phyloP scores from a whole-genome alignment of 192 early-diverging fungal species.

The Coemansia sp. region DNA sequence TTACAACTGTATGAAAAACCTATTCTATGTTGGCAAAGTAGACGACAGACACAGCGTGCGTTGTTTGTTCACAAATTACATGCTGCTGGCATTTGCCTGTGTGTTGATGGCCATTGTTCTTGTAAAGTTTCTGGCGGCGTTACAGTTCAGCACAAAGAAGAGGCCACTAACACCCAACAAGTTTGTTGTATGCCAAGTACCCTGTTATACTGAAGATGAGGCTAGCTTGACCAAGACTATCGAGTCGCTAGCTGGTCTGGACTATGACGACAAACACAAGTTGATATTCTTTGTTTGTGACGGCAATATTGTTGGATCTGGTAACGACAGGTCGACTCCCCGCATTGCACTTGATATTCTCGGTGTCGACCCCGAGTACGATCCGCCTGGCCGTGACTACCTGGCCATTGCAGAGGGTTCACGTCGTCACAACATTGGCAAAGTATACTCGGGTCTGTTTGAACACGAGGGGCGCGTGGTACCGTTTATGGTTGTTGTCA shows the following conservation, averaged over 20 bases:
- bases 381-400: constrained; percentile 77
- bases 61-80: constrained; percentile 84
- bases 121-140: constrained; percentile 79
- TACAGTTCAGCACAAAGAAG: constrained; percentile 70
- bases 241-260: constrained; percentile 71
- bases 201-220: constrained; percentile 93
- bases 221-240: constrained; percentile 82
- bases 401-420: constrained; percentile 89
- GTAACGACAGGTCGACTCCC: constrained; percentile 97
- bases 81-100: constrained; percentile 74
- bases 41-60: constrained; percentile 73
- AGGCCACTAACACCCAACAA: constrained; percentile 83
- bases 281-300: constrained; percentile 85
- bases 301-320: constrained; percentile 92
- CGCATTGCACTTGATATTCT: constrained; percentile 91
- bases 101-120: constrained; percentile 81
- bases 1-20: constrained; percentile 76
- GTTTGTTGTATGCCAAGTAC: constrained; percentile 92
- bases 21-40: constrained; percentile 84
- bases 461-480: constrained; percentile 87
- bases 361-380: constrained; percentile 77
- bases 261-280: constrained; percentile 88
- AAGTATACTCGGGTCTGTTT: constrained; percentile 96
- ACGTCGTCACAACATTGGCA: constrained; percentile 91
- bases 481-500: constrained; percentile 94